These are phyloP conservation scores for Ascochyta clinopodiicola DNA, from an alignment of 2,329 filamentous ascomycete genomes.

Conservation along the genomic window DNA sequence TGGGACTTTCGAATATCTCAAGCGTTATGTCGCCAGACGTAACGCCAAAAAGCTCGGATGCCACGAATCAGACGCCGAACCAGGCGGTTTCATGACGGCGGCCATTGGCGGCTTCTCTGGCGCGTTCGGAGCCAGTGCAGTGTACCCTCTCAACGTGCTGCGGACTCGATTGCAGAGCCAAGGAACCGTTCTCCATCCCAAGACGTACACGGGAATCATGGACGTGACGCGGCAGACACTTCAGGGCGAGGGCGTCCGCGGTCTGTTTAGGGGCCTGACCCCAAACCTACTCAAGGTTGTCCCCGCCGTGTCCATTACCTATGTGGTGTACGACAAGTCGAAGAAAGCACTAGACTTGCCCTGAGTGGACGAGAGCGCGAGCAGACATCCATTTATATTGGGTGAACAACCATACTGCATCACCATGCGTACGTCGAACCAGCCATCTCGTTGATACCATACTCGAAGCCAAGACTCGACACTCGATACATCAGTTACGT, in stretches of 20 bases:
- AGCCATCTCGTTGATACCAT: too few species aligned
- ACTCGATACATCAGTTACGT: background rate
- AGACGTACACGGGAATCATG: conserved; percentile 87
- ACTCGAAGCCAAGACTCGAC: too few species aligned
- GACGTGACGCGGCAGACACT: conserved; percentile 88
- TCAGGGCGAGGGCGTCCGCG: conserved; percentile 79
- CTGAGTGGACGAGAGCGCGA: conserved; percentile 22
- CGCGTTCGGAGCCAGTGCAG: conserved; percentile 88
- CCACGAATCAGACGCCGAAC: conserved; percentile 79
- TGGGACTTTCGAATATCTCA: conserved; percentile 92
- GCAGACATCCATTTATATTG: too few species aligned
- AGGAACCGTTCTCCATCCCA: conserved; percentile 87
- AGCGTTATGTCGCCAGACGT: conserved; percentile 72
- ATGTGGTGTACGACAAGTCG: conserved; percentile 52
- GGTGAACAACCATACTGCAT: too few species aligned
- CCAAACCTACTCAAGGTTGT: conserved; percentile 97
- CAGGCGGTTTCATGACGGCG: conserved; percentile 83
- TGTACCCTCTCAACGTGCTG: conserved; percentile 94
- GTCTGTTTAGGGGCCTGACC: conserved; percentile 92
- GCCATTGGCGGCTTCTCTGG: conserved; percentile 90
- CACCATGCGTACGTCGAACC: too few species aligned
- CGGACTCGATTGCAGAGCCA: conserved; percentile 92
- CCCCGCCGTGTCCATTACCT: conserved; percentile 84
- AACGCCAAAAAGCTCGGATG: conserved; percentile 73
- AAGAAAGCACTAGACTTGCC: conserved; percentile 46